Conservation (phyloP, 140 eudicot species). For the Artemisia princeps region DNA sequence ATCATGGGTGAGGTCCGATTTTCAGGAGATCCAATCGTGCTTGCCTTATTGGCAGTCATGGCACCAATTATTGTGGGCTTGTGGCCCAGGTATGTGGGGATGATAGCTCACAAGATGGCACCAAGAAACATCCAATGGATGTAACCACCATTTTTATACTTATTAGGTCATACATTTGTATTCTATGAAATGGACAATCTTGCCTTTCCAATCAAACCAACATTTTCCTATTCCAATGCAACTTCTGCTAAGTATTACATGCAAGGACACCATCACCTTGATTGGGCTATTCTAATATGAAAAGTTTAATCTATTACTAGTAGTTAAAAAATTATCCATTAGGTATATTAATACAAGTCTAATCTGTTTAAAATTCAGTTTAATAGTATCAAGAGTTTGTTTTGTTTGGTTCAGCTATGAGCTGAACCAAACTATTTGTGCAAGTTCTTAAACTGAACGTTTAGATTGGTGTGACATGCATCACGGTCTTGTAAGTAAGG, state of each 20-base stretch:
- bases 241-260: slow-evolving; percentile 27
- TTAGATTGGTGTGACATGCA: too few relatives aligned
- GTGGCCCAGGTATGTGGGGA: slow-evolving; percentile 15
- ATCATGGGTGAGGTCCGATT: too few relatives aligned
- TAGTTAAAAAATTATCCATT: too few relatives aligned
- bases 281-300: slow-evolving; percentile 15
- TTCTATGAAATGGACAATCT: slow-evolving; percentile 45
- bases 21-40: too few relatives aligned
- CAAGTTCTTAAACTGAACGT: neutral
- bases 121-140: slow-evolving; percentile 28
- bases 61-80: slow-evolving; percentile 8
- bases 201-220: slow-evolving; percentile 34
- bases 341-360: neutral
- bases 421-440: neutral
- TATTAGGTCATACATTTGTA: slow-evolving; percentile 36
- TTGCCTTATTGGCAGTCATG: neutral
- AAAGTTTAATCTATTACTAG: too few relatives aligned
- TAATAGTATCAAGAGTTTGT: neutral
- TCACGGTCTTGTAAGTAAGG: too few relatives aligned
- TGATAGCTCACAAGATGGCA: slow-evolving; percentile 54
- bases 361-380: neutral
- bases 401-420: neutral
- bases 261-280: slow-evolving; percentile 23
- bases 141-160: slow-evolving; percentile 25
- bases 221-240: slow-evolving; percentile 17